These are phyloP conservation scores for Pogostemon cablin DNA, from an alignment of 257 asterid species.

Conservation along the genomic window DNA sequence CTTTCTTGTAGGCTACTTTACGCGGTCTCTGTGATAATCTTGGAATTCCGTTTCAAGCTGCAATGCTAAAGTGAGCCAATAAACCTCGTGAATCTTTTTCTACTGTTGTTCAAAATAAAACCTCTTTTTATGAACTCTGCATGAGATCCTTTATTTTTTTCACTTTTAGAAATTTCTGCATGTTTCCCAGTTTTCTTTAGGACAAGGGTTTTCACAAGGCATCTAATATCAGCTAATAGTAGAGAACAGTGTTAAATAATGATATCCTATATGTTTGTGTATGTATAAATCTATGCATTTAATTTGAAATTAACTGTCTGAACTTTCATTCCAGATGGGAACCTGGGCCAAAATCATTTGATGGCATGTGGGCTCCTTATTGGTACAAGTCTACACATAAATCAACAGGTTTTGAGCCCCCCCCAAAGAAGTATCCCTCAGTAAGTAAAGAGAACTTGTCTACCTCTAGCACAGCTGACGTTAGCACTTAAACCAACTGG, in stretches of 20 bases:
- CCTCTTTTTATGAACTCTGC: conserved; percentile 13
- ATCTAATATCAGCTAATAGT: conserved; percentile 3
- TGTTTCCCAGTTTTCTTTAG: conserved; percentile 1
- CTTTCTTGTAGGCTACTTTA: conserved; percentile 57
- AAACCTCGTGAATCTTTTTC: conserved; percentile 2
- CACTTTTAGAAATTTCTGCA: conserved; percentile 4
- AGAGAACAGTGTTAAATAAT: neutral
- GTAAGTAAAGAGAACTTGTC: conserved; percentile 42
- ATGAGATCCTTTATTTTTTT: neutral
- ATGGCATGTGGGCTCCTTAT: conserved; percentile 86
- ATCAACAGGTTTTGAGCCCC: conserved; percentile 57
- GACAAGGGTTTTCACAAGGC: neutral
- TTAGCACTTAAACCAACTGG: neutral
- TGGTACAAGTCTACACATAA: conserved; percentile 70
- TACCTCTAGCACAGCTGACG: neutral
- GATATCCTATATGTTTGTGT: neutral
- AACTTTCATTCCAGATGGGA: conserved; percentile 66
- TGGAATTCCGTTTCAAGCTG: conserved; percentile 74
- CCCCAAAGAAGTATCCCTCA: conserved; percentile 57
- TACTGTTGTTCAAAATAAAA: neutral
- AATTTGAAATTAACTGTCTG: conserved; percentile 27
- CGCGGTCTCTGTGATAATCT: conserved; percentile 78
- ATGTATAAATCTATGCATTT: neutral
- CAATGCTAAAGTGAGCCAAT: conserved; percentile 83
- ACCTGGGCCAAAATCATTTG: conserved; percentile 75